These are phyloP conservation scores for Hibiscus syriacus DNA, from an alignment of 345 rosid genomes.

Conservation along the genomic window DNA sequence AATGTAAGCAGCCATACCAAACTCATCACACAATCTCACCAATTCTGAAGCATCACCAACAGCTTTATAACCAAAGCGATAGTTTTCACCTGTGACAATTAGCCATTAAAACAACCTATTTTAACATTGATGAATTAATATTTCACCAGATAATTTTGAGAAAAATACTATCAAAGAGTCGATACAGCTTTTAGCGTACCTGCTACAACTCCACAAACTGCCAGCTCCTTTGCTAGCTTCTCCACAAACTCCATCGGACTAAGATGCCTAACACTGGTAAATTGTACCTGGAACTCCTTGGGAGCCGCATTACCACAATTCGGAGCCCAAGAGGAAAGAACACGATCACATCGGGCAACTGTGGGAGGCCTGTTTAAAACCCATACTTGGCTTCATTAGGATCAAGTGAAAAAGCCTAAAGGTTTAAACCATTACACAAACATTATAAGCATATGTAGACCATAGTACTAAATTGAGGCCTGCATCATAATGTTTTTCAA, in stretches of 20 bases:
- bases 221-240: slow-evolving; percentile 71
- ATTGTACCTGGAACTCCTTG: slow-evolving; percentile 54
- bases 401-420: neutral
- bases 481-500: too few species aligned
- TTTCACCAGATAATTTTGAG: neutral
- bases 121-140: neutral
- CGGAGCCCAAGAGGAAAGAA: slow-evolving; percentile 74
- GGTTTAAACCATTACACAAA: neutral
- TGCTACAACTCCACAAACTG: slow-evolving; percentile 80
- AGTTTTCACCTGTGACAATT: slow-evolving; percentile 60
- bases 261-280: slow-evolving; percentile 77
- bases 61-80: slow-evolving; percentile 87
- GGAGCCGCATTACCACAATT: slow-evolving; percentile 63
- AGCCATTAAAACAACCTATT: slow-evolving; percentile 5
- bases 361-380: slow-evolving; percentile 54
- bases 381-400: neutral
- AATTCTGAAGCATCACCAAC: slow-evolving; percentile 78
- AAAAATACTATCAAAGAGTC: neutral
- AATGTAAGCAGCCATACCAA: slow-evolving; percentile 59
- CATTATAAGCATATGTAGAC: neutral
- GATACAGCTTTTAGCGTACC: slow-evolving; percentile 32
- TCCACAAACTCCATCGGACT: slow-evolving; percentile 80
- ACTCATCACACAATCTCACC: slow-evolving; percentile 59
- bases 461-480: too few species aligned
- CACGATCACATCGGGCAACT: slow-evolving; percentile 88